Evolutionary conservation across 2,329 filamentous ascomycete genomes (phyloP).

Genomic region (Pseudocercospora pini-densiflorae): DNA sequence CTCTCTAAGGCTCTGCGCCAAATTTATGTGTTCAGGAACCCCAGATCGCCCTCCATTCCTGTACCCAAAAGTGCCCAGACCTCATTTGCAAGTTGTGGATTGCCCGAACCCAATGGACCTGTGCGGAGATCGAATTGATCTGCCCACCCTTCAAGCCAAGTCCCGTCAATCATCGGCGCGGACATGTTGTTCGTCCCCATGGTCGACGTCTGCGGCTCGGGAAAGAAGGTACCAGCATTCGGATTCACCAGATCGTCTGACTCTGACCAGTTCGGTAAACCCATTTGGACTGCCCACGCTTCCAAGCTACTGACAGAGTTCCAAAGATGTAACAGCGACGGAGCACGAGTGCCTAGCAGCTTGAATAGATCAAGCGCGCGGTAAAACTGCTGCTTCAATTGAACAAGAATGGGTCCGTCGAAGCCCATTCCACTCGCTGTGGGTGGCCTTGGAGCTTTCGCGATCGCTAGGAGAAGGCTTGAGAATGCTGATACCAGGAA

Average conservation of each 20-base stretch:
- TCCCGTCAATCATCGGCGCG: not conserved
- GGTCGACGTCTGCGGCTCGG: not conserved
- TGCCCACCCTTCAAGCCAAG: constrained; percentile 4
- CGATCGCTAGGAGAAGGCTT: constrained; percentile 4
- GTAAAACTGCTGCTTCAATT: constrained; percentile 6
- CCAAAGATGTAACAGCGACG: constrained; percentile 1
- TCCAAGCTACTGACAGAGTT: constrained; percentile 6
- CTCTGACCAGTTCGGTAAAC: not conserved
- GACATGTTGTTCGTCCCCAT: not conserved
- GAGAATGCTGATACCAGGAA: constrained; percentile 6
- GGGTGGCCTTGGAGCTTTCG: not conserved
- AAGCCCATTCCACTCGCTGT: constrained; percentile 1
- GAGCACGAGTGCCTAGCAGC: constrained; percentile 1
- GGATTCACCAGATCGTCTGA: not conserved
- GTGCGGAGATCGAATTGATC: constrained; percentile 4
- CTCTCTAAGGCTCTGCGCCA: not conserved
- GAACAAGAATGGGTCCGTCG: not conserved
- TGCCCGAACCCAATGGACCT: constrained; percentile 1
- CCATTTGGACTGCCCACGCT: constrained; percentile 3
- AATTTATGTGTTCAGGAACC: not conserved
- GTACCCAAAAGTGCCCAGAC: constrained; percentile 4
- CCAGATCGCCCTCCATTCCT: constrained; percentile 1
- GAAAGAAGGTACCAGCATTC: not conserved
- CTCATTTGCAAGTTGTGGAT: constrained; percentile 5
- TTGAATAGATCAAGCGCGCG: not conserved